Conservation (phyloP, 495 filamentous ascomycete species). For the Thozetella sp. region DNA sequence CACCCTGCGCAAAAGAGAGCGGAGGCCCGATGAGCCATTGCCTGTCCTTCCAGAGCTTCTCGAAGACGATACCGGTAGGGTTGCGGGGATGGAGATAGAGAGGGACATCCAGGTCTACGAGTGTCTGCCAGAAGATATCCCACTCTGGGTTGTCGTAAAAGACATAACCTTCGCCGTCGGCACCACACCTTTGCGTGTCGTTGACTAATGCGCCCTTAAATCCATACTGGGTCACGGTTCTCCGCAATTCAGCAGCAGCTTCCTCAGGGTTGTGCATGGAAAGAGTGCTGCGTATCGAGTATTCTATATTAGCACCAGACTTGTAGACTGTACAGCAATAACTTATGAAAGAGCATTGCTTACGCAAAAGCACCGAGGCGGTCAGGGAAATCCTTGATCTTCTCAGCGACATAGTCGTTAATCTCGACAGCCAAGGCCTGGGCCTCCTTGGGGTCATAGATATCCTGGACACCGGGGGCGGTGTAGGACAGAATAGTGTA, state of each 20-base stretch:
- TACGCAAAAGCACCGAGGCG: background rate
- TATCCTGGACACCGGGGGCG: background rate
- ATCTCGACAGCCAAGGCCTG: slow-evolving; percentile 1
- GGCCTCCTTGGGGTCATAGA: background rate
- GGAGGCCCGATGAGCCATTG: background rate
- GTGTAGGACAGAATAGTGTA: slow-evolving; percentile 3
- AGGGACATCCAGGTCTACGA: background rate
- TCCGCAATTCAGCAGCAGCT: background rate
- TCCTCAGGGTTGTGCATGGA: background rate
- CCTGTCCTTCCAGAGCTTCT: background rate
- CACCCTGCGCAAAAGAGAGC: background rate
- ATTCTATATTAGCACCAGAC: background rate
- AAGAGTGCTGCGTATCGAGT: background rate
- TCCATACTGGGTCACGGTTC: background rate
- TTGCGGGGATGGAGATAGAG: background rate
- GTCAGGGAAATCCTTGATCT: background rate
- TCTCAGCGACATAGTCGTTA: background rate
- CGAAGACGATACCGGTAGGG: background rate
- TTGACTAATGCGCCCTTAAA: slow-evolving; percentile 1
- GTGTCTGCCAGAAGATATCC: slow-evolving; percentile 1
- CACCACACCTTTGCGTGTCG: background rate
- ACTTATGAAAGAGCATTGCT: no score
- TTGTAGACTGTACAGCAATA: no score
- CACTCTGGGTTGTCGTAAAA: background rate
- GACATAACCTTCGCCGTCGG: background rate